A percentile compares a stretch with the other conserved stretches of the same genome.
phyloP scores from a whole-genome alignment of 2,329 filamentous ascomycete genomes.

The Apiospora saccharicola region DNA sequence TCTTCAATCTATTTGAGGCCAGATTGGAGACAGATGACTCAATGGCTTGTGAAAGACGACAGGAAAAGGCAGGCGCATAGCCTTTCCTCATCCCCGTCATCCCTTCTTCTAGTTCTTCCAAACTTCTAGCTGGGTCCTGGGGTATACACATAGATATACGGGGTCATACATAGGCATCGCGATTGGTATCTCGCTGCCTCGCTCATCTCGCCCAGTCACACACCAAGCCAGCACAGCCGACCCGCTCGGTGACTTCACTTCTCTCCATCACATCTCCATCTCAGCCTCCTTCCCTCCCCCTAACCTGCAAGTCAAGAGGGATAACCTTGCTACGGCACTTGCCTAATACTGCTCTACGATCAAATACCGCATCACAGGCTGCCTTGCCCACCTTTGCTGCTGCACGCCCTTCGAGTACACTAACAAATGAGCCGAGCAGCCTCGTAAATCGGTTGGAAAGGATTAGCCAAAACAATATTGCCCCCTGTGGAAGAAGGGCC shows the following conservation, averaged over 20 bases:
- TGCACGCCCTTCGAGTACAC: background rate
- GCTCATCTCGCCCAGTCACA: background rate
- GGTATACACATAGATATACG: background rate
- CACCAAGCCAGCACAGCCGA: background rate
- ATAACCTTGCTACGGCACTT: constrained; percentile 5
- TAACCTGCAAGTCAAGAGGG: background rate
- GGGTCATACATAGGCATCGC: background rate
- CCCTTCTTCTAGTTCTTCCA: background rate
- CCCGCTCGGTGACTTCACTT: background rate
- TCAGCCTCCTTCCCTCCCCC: background rate
- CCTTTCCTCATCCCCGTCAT: background rate
- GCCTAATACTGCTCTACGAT: background rate
- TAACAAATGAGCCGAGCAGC: background rate
- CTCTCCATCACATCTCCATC: background rate
- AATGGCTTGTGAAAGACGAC: background rate
- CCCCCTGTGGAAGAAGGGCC: background rate
- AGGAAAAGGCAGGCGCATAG: background rate
- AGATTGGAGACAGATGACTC: constrained; percentile 6
- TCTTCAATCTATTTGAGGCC: constrained; percentile 16
- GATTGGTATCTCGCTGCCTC: background rate
- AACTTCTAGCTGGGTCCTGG: background rate
- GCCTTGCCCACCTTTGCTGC: background rate
- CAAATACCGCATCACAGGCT: background rate
- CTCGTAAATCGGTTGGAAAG: background rate
- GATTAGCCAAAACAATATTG: background rate